These are phyloP conservation scores for Talaromyces sp. DNA, from an alignment of 2,329 filamentous ascomycete genomes.

Conservation along the genomic window DNA sequence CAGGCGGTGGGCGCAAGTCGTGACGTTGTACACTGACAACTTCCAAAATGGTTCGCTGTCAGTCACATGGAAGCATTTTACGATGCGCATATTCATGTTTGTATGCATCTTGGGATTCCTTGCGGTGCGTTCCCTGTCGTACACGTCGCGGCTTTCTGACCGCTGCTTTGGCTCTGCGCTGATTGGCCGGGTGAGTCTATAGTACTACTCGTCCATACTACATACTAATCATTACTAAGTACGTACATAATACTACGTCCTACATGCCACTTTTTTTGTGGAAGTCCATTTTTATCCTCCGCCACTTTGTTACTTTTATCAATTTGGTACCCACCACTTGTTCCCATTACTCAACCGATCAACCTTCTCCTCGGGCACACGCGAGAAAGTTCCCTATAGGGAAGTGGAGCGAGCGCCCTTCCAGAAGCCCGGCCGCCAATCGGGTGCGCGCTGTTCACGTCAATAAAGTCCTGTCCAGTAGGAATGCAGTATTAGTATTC, in stretches of 20 bases:
- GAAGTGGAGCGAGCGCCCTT: neutral
- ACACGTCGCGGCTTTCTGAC: neutral
- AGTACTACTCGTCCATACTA: neutral
- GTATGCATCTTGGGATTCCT: too few species aligned
- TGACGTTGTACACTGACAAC: neutral
- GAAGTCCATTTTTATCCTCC: too few species aligned
- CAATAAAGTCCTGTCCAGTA: neutral
- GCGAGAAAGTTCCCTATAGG: conserved; percentile 6
- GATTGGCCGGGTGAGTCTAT: neutral
- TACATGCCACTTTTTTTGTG: neutral
- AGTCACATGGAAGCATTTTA: too few species aligned
- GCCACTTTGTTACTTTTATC: neutral
- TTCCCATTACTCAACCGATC: neutral
- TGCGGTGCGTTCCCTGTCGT: neutral
- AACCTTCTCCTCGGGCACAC: neutral
- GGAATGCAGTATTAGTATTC: neutral
- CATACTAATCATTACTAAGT: too few species aligned
- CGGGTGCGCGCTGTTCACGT: neutral
- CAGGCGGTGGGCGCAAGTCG: neutral
- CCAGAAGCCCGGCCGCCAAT: neutral
- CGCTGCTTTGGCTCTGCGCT: neutral
- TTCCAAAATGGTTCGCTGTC: neutral
- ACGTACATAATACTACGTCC: neutral
- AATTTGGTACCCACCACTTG: neutral
- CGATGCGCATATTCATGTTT: too few species aligned